Base-by-base conservation (phyloP, 768 basidiomycete species). In the Podaxis sp. region DNA sequence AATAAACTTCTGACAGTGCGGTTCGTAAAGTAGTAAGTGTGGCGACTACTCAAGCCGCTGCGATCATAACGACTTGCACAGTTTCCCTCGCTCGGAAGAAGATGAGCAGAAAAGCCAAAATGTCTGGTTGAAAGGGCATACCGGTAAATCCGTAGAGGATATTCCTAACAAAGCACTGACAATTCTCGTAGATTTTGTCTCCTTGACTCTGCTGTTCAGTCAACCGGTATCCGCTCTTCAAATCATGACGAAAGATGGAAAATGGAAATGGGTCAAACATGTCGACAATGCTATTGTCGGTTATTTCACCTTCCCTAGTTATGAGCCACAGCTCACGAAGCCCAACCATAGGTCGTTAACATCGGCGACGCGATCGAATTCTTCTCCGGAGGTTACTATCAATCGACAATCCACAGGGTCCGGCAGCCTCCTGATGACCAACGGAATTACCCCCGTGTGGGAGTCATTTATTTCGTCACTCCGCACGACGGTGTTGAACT, bases 61-160 rank as follows among this genome's bases (percentile, higher is more conserved):
- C 24, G 13, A 9, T 22, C 22, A 39, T 40, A 40, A n/a, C 7
- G 11, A 26, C 1, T 8, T 8, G 7, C 19, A 24, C 24, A 82
- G 81, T 66, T 79, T 76, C 64, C 80, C 79, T 6, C 77, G 80
- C 24, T 70, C 75, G 2, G 65, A 73, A 30, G 79, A 79, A 24
- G 81, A 82, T 4, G 82, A 83, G 64, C 57, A 65, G 36, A 76
- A 75, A 53, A 73, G 78, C 0, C 79, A 79, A 22, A 73, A 79
- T 48, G 79, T 84, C 2, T 84, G 81, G 81, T 67, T 83, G 22
- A 83, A 84, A 63, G 82, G 82, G 3, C 82, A 83, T 58, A 79
- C 79, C 2, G 82, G 82, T 79, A 60, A 6, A 51, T 40, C 30
- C 30, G 30, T 9, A 2, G 30, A 33, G 30, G 30, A 8, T 33